Evolutionary conservation across 352 stramenopile genomes (phyloP).

Genomic region (Globisporangium rhizosaccharum): DNA sequence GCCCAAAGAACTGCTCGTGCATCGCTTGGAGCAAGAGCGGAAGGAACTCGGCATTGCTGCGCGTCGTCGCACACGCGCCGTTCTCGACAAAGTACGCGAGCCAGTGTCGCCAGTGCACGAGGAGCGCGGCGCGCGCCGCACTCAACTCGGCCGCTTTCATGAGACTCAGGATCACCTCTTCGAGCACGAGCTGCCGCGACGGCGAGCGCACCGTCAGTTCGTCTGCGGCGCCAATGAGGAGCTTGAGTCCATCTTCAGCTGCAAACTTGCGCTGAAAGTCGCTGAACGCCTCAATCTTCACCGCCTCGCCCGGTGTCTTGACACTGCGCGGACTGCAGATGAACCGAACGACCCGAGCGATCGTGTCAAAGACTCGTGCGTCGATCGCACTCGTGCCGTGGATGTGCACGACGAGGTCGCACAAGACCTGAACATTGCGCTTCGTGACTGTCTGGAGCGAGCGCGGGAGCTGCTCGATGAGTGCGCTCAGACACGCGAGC

Average conservation of each 20-base stretch:
- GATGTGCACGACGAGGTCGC: not conserved
- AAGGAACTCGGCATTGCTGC: slow-evolving; percentile 6
- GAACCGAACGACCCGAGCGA: not conserved
- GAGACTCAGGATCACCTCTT: slow-evolving; percentile 12
- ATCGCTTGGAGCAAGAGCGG: slow-evolving; percentile 12
- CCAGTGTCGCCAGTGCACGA: slow-evolving; percentile 18
- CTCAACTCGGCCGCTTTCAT: slow-evolving; percentile 12
- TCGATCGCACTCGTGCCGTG: not conserved
- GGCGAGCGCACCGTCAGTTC: not conserved
- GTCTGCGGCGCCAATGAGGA: slow-evolving; percentile 9
- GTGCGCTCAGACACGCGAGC: slow-evolving; percentile 1
- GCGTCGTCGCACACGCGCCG: slow-evolving; percentile 6
- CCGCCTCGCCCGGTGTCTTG: not conserved
- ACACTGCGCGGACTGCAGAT: slow-evolving; percentile 7
- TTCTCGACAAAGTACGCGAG: slow-evolving; percentile 17
- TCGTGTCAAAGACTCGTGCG: not conserved
- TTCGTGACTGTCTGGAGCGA: slow-evolving; percentile 6
- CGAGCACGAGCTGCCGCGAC: slow-evolving; percentile 8
- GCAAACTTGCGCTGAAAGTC: slow-evolving; percentile 10
- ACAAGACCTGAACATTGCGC: slow-evolving; percentile 11
- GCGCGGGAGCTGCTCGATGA: slow-evolving; percentile 7
- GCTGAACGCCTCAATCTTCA: slow-evolving; percentile 2
- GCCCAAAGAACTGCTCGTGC: slow-evolving; percentile 5
- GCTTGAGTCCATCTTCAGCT: slow-evolving; percentile 10
- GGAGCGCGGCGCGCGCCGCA: not conserved